Percentiles rank a stretch among this genome's conserved stretches.
These are phyloP conservation scores for Colletotrichum acutatum DNA, from an alignment of 2,329 filamentous ascomycete species.

Conservation along the genomic window DNA sequence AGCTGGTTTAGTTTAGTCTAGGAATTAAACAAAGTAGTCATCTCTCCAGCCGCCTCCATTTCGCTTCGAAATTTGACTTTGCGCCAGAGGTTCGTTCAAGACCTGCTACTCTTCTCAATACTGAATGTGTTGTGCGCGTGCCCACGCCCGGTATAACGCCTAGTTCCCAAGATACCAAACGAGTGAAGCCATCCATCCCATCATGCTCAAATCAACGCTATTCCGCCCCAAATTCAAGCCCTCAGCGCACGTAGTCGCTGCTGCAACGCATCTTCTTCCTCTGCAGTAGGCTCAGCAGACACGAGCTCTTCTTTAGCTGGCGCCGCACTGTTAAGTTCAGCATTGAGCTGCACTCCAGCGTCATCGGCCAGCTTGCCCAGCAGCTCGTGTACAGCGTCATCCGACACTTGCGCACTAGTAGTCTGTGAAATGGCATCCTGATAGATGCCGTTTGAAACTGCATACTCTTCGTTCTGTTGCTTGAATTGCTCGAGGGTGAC, in stretches of 20 bases:
- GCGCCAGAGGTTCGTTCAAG: background rate
- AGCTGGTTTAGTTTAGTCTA: background rate
- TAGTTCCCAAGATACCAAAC: conserved; percentile 3
- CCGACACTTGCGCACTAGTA: conserved; percentile 76
- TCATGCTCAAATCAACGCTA: background rate
- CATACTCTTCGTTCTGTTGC: conserved; percentile 72
- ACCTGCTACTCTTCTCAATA: background rate
- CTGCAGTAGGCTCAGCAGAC: conserved; percentile 75
- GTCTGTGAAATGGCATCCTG: conserved; percentile 86
- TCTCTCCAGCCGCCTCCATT: background rate
- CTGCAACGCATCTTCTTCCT: conserved; percentile 81
- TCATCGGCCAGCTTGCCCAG: conserved; percentile 90
- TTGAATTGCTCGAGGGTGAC: conserved; percentile 71
- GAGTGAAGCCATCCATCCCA: conserved; percentile 15
- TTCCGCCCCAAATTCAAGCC: conserved; percentile 49
- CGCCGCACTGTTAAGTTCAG: conserved; percentile 73
- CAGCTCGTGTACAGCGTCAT: conserved; percentile 88
- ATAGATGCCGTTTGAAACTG: conserved; percentile 78
- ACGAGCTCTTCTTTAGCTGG: conserved; percentile 69
- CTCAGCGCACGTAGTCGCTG: conserved; percentile 67
- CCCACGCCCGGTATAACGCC: conserved; percentile 19
- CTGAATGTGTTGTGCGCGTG: conserved; percentile 2
- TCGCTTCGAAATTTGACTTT: background rate
- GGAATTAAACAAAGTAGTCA: background rate
- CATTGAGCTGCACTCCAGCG: conserved; percentile 82